Percentiles rank a stretch among this genome's conserved stretches.
Evolutionary conservation across 164 flowering plant species (phyloP).

Genomic region (Houttuynia cordata): DNA sequence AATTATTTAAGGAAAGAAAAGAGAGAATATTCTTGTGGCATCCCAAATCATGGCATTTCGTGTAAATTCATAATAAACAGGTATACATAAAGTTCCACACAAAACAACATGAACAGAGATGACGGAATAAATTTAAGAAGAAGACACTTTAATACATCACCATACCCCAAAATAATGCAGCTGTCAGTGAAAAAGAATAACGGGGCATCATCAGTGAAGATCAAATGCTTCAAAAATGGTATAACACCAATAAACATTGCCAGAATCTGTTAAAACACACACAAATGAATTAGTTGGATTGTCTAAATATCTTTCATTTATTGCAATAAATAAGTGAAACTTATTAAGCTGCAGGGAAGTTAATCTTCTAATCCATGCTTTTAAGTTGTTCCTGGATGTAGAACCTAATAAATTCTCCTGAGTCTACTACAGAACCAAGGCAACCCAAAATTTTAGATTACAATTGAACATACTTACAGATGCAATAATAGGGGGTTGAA

Average conservation of each 20-base stretch:
- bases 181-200: slow-evolving; percentile 94
- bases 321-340: too few relatives aligned
- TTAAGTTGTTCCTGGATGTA: too few relatives aligned
- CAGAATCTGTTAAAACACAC: slow-evolving; percentile 38
- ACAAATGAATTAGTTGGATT: too few relatives aligned
- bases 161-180: slow-evolving; percentile 94
- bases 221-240: slow-evolving; percentile 58
- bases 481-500: slow-evolving; percentile 94
- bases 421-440: neutral
- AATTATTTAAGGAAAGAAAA: too few relatives aligned
- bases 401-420: too few relatives aligned
- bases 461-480: slow-evolving; percentile 51
- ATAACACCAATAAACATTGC: slow-evolving; percentile 74
- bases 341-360: too few relatives aligned
- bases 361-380: too few relatives aligned
- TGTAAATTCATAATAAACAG: too few relatives aligned
- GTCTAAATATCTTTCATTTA: too few relatives aligned
- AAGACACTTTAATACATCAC: slow-evolving; percentile 6
- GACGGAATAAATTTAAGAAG: neutral
- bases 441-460: neutral
- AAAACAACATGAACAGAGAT: neutral
- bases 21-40: too few relatives aligned
- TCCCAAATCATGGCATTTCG: too few relatives aligned
- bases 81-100: too few relatives aligned
- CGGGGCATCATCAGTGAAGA: slow-evolving; percentile 84